phyloP scores from a whole-genome alignment of 352 stramenopile species.

The Blastocystis sp. region DNA sequence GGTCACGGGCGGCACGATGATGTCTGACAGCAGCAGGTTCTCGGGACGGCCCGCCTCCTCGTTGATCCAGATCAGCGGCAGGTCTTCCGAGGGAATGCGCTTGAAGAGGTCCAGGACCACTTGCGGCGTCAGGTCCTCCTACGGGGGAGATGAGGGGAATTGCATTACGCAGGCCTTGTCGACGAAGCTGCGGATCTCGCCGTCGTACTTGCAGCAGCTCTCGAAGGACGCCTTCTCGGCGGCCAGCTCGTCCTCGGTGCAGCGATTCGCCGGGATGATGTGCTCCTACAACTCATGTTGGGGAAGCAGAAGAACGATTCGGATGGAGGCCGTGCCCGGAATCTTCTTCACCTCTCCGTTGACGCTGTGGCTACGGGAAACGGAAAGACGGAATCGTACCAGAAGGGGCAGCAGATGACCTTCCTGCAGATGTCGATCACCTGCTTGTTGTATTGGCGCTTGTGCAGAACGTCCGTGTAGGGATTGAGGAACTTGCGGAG shows the following conservation, averaged over 20 bases:
- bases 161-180: constrained; percentile 78
- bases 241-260: constrained; percentile 56
- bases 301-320: constrained; percentile 80
- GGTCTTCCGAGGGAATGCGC: constrained; percentile 93
- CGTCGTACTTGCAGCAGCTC: constrained; percentile 74
- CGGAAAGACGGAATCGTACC: constrained; percentile 69
- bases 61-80: constrained; percentile 93
- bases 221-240: constrained; percentile 69
- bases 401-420: constrained; percentile 88
- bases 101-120: constrained; percentile 88
- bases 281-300: constrained; percentile 77
- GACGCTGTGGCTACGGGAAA: constrained; percentile 75
- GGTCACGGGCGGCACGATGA: constrained; percentile 95
- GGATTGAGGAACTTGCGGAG: constrained; percentile 82
- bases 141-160: not conserved
- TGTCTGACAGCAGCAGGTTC: constrained; percentile 91
- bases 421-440: constrained; percentile 95
- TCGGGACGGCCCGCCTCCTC: constrained; percentile 87
- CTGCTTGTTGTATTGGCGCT: constrained; percentile 82
- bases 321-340: constrained; percentile 88
- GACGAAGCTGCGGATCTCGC: constrained; percentile 80
- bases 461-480: constrained; percentile 77
- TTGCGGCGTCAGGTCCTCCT: constrained; percentile 75
- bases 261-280: constrained; percentile 74
- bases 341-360: constrained; percentile 98